Percentiles rank a stretch among this genome's conserved stretches.
Evolutionary conservation across 164 flowering plant genomes (phyloP).

Genomic region (Macadamia tetraphylla): DNA sequence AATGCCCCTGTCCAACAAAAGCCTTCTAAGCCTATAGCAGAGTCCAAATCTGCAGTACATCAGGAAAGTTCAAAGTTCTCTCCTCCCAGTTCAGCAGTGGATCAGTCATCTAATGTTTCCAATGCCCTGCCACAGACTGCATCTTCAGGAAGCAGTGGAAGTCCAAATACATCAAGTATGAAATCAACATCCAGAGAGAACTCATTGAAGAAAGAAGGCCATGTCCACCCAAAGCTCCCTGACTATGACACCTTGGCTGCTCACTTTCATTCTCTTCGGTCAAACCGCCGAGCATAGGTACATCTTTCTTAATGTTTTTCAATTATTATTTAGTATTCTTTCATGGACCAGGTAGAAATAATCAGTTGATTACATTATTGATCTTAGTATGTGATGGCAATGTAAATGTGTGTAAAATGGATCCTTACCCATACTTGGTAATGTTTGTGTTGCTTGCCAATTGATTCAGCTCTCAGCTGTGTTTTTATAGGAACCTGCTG

Average conservation of each 20-base stretch:
- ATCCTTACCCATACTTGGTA: no score
- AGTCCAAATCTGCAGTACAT: not conserved
- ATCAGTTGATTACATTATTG: not conserved
- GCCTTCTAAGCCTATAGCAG: constrained; percentile 8
- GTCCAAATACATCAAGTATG: constrained; percentile 19
- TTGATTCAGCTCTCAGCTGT: no score
- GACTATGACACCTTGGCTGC: constrained; percentile 72
- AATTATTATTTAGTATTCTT: constrained; percentile 3
- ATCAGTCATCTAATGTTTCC: constrained; percentile 8
- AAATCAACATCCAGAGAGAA: constrained; percentile 30
- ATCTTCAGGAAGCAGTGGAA: constrained; percentile 11
- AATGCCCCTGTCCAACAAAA: constrained; percentile 14
- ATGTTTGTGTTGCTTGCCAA: no score
- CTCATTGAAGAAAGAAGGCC: constrained; percentile 42
- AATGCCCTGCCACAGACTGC: constrained; percentile 6
- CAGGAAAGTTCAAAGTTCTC: not conserved
- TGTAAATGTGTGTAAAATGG: not conserved
- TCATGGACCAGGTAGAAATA: not conserved
- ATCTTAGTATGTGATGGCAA: not conserved
- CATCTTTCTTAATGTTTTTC: not conserved
- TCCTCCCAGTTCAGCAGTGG: constrained; percentile 2
- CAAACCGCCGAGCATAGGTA: constrained; percentile 29
- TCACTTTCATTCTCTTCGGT: constrained; percentile 46
- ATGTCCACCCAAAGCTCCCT: constrained; percentile 97
- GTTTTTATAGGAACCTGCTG: no score